Base-by-base conservation (phyloP, 352 stramenopile species). In the Pythium aristosporum region DNA sequence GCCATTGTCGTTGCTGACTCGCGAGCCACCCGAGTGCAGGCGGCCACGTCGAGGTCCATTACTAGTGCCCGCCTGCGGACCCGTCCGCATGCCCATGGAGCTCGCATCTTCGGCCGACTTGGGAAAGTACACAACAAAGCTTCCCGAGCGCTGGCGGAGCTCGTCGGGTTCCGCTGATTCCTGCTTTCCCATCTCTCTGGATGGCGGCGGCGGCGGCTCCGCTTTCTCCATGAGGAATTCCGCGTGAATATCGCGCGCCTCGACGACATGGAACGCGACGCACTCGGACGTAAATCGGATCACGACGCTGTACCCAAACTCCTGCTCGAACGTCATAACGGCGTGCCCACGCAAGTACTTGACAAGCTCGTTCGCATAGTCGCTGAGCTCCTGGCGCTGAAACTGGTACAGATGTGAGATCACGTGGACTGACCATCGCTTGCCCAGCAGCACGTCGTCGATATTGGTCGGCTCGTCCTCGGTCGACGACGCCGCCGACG, bases 341-440 rank as follows among this genome's bases (percentile, higher is more conserved):
- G 61, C 60, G 13, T 58, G 49, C 12, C 68, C 65, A 20, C 71
- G 68, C 28, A 72, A 20, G 34, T 67, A 73, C 36, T 71, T 75
- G 20, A 73, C 63, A 11, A 73, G 67, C 18, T 73, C 67, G n/a
- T 67, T 50, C 2, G 63, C 67, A 41, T 73, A 73, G 20, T 61
- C 52, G 16, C 62, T 32, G 5, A 73, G 44, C 34, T 73, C 61
- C 11, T 52, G 47, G 4, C 57, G 58, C 44, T 69, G 50, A 37
- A 73, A 73, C 37, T 69, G 53, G 56, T 65, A 75, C 10, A 78
- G 39, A 20, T 69, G 57, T 20, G 71, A 78, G 42, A 75, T 69
- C 34, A 68, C 55, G 44, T 78, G 68, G n/a, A 78, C 42, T 21
- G 68, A 71, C 63, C 68, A 78, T 34, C 57, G 61, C 42, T 67